Evolutionary conservation across 2,329 filamentous ascomycete species (phyloP).

Genomic region (Colletotrichum horii): DNA sequence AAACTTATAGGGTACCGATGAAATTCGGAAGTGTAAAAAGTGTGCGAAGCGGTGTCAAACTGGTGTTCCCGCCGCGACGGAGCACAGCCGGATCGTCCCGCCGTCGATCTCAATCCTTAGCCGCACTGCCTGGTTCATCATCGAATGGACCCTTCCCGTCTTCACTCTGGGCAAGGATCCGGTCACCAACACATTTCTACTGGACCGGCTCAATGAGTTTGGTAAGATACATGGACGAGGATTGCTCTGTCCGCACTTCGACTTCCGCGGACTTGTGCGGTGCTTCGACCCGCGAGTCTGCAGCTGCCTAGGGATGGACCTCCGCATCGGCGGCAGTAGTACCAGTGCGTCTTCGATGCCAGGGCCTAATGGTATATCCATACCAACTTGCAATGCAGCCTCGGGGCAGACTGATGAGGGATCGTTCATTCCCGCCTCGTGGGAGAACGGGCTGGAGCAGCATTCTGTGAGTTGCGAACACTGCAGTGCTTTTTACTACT

Average conservation of each 20-base stretch:
- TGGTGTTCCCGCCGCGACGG: not conserved
- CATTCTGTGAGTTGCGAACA: too few species aligned
- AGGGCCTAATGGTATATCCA: fast-evolving
- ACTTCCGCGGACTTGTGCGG: not conserved
- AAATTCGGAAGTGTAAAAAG: not conserved
- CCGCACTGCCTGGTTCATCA: not conserved
- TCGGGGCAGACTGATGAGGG: too few species aligned
- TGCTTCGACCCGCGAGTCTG: not conserved
- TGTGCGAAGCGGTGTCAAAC: not conserved
- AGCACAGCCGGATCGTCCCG: too few species aligned
- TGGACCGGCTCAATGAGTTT: not conserved
- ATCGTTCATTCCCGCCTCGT: too few species aligned
- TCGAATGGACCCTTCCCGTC: not conserved
- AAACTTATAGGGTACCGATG: too few species aligned
- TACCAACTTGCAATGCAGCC: too few species aligned
- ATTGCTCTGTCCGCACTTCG: not conserved
- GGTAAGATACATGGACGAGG: not conserved
- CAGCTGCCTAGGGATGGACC: not conserved
- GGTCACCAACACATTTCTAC: not conserved
- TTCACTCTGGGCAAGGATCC: not conserved
- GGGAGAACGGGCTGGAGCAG: too few species aligned
- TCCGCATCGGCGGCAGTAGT: not conserved
- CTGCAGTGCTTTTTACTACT: too few species aligned
- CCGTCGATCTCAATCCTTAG: not conserved
- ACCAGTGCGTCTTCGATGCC: not conserved